phyloP scores from a whole-genome alignment of 2,329 filamentous ascomycete genomes.

The Stachybotrys echinatus region DNA sequence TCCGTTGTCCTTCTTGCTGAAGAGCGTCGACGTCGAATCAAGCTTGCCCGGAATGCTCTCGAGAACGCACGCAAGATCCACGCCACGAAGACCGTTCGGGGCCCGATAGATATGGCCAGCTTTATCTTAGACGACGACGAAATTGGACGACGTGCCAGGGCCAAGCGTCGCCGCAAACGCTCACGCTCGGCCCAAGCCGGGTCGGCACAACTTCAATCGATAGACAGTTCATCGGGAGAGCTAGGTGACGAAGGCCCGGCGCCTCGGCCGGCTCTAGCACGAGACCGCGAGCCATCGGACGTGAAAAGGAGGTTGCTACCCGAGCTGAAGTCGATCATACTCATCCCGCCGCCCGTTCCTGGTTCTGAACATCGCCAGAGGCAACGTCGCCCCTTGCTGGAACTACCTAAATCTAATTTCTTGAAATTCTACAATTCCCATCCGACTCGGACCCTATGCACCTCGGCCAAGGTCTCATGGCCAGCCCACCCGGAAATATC shows the following conservation, averaged over 20 bases:
- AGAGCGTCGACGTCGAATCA: constrained; percentile 50
- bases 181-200: constrained; percentile 2
- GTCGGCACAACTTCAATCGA: constrained; percentile 4
- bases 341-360: neutral
- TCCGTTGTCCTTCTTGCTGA: constrained; percentile 50
- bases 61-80: constrained; percentile 49
- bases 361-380: neutral
- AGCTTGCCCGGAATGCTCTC: constrained; percentile 42
- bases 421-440: too few species aligned
- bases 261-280: neutral
- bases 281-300: neutral
- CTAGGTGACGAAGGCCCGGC: neutral
- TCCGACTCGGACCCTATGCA: too few species aligned
- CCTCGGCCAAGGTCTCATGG: too few species aligned
- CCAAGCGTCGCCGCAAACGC: constrained; percentile 12
- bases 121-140: constrained; percentile 2
- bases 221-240: neutral
- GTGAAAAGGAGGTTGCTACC: neutral
- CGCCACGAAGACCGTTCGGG: constrained; percentile 25
- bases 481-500: too few species aligned
- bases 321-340: neutral
- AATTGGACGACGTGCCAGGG: constrained; percentile 7
- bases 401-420: neutral
- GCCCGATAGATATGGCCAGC: constrained; percentile 12
- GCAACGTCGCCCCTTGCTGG: neutral